These are phyloP conservation scores for Stachybotrys chlorohalonatus DNA, from an alignment of 2,329 filamentous ascomycete genomes.

Conservation along the genomic window DNA sequence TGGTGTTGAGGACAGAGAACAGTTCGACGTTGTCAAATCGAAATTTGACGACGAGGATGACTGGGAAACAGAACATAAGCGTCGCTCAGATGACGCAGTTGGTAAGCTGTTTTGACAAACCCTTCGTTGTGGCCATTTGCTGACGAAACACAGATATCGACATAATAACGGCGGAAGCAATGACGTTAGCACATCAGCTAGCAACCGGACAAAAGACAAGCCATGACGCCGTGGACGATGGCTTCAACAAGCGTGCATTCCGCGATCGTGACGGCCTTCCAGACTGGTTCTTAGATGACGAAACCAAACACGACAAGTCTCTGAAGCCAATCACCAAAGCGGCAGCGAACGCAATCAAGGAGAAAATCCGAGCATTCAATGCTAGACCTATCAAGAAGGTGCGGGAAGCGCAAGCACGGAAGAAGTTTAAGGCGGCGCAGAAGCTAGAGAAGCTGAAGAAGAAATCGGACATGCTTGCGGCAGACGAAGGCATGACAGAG, in stretches of 20 bases:
- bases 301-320: conserved; percentile 70
- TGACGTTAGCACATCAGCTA: conserved; percentile 90
- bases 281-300: conserved; percentile 97
- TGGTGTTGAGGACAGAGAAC: conserved; percentile 27
- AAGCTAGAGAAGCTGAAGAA: conserved; percentile 89
- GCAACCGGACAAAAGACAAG: conserved; percentile 77
- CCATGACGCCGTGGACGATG: conserved; percentile 76
- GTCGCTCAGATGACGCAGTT: conserved; percentile 52
- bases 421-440: conserved; percentile 93
- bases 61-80: conserved; percentile 60
- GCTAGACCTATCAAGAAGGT: conserved; percentile 99
- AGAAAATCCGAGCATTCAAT: conserved; percentile 87
- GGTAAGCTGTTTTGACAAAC: conserved; percentile 29
- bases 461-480: conserved; percentile 84
- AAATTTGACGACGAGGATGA: conserved; percentile 35
- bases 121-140: not conserved
- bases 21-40: conserved; percentile 54
- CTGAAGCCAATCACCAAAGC: conserved; percentile 88
- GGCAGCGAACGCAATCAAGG: conserved; percentile 84
- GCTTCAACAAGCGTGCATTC: conserved; percentile 88
- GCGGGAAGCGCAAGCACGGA: conserved; percentile 86
- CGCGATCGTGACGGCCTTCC: conserved; percentile 86
- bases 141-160: conserved; percentile 62
- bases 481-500: conserved; percentile 88
- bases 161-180: conserved; percentile 98